Evolutionary conservation across 306 rosid species (phyloP), one percentile per base, ranked within the genome.

Genomic region (Acacia crassicarpa): DNA sequence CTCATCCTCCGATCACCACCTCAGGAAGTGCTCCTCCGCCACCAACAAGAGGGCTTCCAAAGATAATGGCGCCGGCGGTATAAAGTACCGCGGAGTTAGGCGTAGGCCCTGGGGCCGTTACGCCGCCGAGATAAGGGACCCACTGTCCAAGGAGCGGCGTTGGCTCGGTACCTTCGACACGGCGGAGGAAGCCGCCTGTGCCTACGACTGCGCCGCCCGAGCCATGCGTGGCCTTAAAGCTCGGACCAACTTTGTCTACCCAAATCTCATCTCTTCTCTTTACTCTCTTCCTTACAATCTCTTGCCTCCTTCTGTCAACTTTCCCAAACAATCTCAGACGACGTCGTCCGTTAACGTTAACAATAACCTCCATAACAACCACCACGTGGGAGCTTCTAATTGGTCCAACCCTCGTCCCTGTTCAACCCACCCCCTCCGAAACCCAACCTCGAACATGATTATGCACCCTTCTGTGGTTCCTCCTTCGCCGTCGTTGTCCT

Each of bases 141-240:
- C 99, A 0, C 88, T 86, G 61, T 86, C 98, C 0, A 95, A 95
- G 80, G 99, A 95, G 11, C 85, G 99, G 5, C 90, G 99, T 4
- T 95, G 99, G 99, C 92, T 95, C 0, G 99, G 99, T 0, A 95
- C 99, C 9, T 95, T 95, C 20, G 99, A 95, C 86, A 95, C 99
- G 2, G 99, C 98, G 0, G 99, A 95, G 86, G 97, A 95, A 80
- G 99, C 99, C 0, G 99, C 99, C 8, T 92, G 93, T 20, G 98
- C 99, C 9, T 95, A 95, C 71, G 99, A 95, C 90, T 89, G 87
- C 76, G 99, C 99, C 14, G 99, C 99, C 9, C 86, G 99, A 62
- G 91, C 97, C 78, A 89, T 95, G 98, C 96, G 98, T 1, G 99
- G 99, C 3, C 74, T 85, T 30, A 95, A 93, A 46, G 99, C 99